Evolutionary conservation across 148 eudicot species (phyloP).

Genomic region (Beta vulgaris): DNA sequence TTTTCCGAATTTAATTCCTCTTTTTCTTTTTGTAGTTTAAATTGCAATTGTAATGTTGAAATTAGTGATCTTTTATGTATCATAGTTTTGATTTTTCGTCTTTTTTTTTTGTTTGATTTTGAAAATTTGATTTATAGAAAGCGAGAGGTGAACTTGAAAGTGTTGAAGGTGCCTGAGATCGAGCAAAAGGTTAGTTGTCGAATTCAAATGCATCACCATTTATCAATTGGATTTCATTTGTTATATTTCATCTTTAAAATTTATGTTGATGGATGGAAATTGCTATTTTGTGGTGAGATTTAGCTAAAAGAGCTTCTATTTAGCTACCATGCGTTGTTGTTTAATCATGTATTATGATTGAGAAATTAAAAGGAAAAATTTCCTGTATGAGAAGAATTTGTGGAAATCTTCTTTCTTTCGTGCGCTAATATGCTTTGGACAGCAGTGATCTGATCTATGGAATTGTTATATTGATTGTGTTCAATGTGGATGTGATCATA

Average conservation of each 20-base stretch:
- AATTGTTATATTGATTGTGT: background rate
- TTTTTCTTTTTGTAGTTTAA: background rate
- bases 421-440: too few species aligned
- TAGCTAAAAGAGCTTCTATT: background rate
- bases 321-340: background rate
- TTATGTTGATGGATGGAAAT: background rate
- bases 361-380: background rate
- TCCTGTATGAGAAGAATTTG: background rate
- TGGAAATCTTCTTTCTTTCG: background rate
- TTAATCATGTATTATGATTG: background rate
- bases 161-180: slow-evolving; percentile 99
- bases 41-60: background rate
- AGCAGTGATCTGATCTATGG: too few species aligned
- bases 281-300: background rate
- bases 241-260: background rate
- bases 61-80: background rate
- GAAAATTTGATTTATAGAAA: slow-evolving; percentile 49
- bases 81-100: background rate
- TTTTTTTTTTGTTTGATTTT: slow-evolving; percentile 12
- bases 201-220: background rate
- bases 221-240: background rate
- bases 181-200: slow-evolving; percentile 72
- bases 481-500: background rate
- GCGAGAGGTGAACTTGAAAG: slow-evolving; percentile 98
- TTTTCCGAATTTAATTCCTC: slow-evolving; percentile 5